Evolutionary conservation across 208 protist species (phyloP).

Genomic region (Crithidia expoeki): DNA sequence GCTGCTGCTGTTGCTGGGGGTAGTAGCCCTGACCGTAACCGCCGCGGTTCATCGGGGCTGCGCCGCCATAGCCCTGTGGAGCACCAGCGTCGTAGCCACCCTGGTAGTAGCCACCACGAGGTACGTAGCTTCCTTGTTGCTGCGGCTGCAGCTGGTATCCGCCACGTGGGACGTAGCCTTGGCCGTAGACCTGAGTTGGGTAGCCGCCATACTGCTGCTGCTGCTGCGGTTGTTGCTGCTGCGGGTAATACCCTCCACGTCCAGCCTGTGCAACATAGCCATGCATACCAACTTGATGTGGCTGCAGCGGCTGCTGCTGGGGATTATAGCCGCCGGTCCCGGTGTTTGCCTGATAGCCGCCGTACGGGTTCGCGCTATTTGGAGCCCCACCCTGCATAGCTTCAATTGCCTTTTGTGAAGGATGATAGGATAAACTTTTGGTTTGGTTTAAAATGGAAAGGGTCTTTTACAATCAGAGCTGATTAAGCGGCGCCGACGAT

Average conservation of each 20-base stretch:
- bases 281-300: slow-evolving; percentile 2
- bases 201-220: slow-evolving; percentile 34
- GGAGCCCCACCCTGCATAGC: slow-evolving; percentile 36
- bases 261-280: background rate
- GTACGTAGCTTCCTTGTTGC: slow-evolving; percentile 20
- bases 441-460: no score
- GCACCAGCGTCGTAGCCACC: slow-evolving; percentile 24
- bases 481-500: no score
- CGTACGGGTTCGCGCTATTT: slow-evolving; percentile 31
- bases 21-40: slow-evolving; percentile 28
- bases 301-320: slow-evolving; percentile 29
- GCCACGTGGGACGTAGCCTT: slow-evolving; percentile 5
- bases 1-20: slow-evolving; percentile 24
- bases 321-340: slow-evolving; percentile 20
- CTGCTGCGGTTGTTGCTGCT: slow-evolving; percentile 39
- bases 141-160: slow-evolving; percentile 35
- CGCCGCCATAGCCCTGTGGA: slow-evolving; percentile 8
- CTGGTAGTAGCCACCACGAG: slow-evolving; percentile 34
- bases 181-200: slow-evolving; percentile 2
- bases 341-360: slow-evolving; percentile 29
- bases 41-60: slow-evolving; percentile 7
- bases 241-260: slow-evolving; percentile 30
- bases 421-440: no score
- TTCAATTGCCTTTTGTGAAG: background rate
- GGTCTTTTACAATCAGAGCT: no score